Evolutionary conservation across 75 land plant genomes (phyloP).

Genomic region (Sequoia sempervirens): DNA sequence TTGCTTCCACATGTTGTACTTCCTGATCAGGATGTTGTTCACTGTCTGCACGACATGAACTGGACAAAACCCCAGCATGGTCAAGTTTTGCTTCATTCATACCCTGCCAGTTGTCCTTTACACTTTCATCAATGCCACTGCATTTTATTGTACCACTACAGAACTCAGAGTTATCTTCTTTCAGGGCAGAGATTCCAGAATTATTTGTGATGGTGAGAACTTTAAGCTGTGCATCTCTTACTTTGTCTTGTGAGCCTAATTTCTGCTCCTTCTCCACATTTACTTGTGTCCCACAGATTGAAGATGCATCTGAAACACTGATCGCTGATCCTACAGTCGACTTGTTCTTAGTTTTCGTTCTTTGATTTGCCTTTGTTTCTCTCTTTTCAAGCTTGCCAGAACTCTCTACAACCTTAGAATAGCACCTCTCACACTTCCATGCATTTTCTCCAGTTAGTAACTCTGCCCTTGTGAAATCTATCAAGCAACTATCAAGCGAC

Average conservation of each 20-base stretch:
- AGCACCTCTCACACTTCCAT: constrained; percentile 87
- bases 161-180: constrained; percentile 1
- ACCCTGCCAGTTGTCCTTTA: background rate
- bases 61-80: background rate
- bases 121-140: background rate
- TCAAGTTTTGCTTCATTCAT: background rate
- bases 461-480: constrained; percentile 70
- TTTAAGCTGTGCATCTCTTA: background rate
- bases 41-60: background rate
- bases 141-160: background rate
- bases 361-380: background rate
- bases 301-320: background rate
- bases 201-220: background rate
- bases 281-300: background rate
- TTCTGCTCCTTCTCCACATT: background rate
- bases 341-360: background rate
- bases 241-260: background rate
- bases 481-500: constrained; percentile 76
- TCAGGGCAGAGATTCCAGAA: background rate
- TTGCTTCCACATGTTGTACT: background rate
- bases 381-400: constrained; percentile 6
- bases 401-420: background rate
- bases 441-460: constrained; percentile 79
- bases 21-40: background rate
- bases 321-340: background rate